phyloP scores from a whole-genome alignment of 805 yeast species.

The Phaffomyces thermotolerans region DNA sequence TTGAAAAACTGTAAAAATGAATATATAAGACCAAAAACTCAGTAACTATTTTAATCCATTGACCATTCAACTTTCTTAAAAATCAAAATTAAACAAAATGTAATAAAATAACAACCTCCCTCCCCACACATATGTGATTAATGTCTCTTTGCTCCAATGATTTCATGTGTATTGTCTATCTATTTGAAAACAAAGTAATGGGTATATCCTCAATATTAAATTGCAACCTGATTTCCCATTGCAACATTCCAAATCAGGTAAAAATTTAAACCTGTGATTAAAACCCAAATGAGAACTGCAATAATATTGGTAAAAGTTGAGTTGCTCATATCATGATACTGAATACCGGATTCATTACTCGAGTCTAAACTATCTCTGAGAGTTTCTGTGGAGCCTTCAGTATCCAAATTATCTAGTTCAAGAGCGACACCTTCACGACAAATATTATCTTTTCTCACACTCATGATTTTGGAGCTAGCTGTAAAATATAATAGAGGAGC shows the following conservation, averaged over 20 bases:
- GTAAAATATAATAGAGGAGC: slow-evolving; percentile 53
- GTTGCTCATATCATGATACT: slow-evolving; percentile 31
- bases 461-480: slow-evolving; percentile 7
- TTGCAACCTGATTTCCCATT: slow-evolving; percentile 31
- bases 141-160: too few relatives aligned
- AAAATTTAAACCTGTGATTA: slow-evolving; percentile 59
- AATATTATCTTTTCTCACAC: slow-evolving; percentile 7
- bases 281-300: slow-evolving; percentile 39
- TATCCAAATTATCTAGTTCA: slow-evolving; percentile 4
- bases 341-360: background rate
- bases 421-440: slow-evolving; percentile 4
- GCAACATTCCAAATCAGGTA: slow-evolving; percentile 47
- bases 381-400: slow-evolving; percentile 3
- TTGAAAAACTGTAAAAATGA: too few relatives aligned
- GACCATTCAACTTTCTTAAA: background rate
- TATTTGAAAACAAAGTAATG: too few relatives aligned
- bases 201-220: background rate
- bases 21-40: too few relatives aligned
- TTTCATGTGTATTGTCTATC: too few relatives aligned
- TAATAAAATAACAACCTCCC: background rate
- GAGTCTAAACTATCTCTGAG: background rate
- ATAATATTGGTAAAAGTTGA: slow-evolving; percentile 39
- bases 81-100: slow-evolving; percentile 11
- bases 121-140: too few relatives aligned
- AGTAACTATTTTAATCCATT: too few relatives aligned